Percentiles rank a stretch among this genome's conserved stretches.
Conservation (phyloP, 495 filamentous ascomycete species). For the Chaetomium tenue region DNA sequence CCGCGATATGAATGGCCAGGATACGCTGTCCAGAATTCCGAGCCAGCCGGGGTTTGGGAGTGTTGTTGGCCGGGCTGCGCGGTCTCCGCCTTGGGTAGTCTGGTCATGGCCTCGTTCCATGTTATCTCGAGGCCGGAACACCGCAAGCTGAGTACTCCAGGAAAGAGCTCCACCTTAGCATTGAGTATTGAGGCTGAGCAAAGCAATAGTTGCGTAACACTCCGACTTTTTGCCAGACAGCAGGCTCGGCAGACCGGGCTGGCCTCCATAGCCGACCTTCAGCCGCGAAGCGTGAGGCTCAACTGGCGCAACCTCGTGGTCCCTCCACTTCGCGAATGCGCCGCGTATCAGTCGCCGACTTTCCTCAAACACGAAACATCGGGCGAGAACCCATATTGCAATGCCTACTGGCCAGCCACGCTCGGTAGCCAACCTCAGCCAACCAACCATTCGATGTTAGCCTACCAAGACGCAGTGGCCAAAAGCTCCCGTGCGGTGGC, state of each 20-base stretch:
- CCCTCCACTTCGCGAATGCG: not conserved
- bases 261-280: not conserved
- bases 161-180: not conserved
- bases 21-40: slow-evolving; percentile 21
- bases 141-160: slow-evolving; percentile 6
- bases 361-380: not conserved
- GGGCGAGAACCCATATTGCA: not conserved
- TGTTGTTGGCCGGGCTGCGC: not conserved
- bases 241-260: not conserved
- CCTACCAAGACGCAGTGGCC: not conserved
- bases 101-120: not conserved
- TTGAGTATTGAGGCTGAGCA: slow-evolving; percentile 6
- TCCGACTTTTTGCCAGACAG: not conserved
- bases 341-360: not conserved
- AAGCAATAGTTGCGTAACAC: slow-evolving; percentile 8
- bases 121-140: not conserved
- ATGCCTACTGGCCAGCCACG: not conserved
- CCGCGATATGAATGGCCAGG: slow-evolving; percentile 25
- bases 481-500: not conserved
- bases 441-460: not conserved
- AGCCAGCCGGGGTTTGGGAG: not conserved
- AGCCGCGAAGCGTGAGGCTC: not conserved
- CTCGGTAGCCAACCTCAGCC: not conserved
- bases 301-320: too few relatives aligned
- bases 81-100: not conserved